A percentile compares a stretch with the other conserved stretches of the same genome.
Conservation (phyloP, 108 stramenopile genomes). For the Pseudonitzschia pungens region DNA sequence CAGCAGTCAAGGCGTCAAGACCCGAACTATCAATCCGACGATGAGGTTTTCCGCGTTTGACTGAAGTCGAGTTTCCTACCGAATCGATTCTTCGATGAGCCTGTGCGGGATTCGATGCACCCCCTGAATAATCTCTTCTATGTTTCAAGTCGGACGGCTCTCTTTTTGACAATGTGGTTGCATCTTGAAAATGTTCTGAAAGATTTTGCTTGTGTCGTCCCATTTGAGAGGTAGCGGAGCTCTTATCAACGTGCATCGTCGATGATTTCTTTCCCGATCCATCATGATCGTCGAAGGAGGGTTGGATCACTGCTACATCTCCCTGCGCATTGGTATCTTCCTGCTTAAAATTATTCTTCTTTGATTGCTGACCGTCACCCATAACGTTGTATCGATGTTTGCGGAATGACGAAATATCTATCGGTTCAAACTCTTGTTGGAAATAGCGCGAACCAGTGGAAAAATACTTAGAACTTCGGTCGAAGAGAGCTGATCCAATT, state of each 20-base stretch:
- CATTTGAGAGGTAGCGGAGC: conserved; percentile 20
- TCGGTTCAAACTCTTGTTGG: not conserved
- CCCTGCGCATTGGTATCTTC: conserved; percentile 24
- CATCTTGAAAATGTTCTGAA: conserved; percentile 56
- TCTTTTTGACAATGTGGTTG: conserved; percentile 29
- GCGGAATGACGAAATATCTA: not conserved
- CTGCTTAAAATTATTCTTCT: not conserved
- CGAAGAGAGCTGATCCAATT: conserved; percentile 1
- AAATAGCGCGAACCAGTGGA: not conserved
- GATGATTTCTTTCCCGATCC: conserved; percentile 15
- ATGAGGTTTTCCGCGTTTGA: conserved; percentile 37
- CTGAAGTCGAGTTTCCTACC: conserved; percentile 48
- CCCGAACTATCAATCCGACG: conserved; percentile 51
- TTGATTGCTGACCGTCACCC: conserved; percentile 4
- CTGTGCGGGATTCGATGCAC: conserved; percentile 51
- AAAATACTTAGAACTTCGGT: not conserved
- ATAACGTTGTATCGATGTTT: not conserved
- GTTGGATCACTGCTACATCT: conserved; percentile 35
- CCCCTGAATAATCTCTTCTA: conserved; percentile 63
- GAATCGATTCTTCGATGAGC: conserved; percentile 76
- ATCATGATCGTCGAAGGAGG: conserved; percentile 40
- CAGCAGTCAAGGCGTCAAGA: conserved; percentile 59
- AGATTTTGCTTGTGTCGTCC: conserved; percentile 41
- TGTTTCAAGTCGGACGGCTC: conserved; percentile 41
- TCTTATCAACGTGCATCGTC: conserved; percentile 4